Evolutionary conservation across 1,284 basidiomycete species (phyloP).

Genomic region (Coniferiporia weirii): DNA sequence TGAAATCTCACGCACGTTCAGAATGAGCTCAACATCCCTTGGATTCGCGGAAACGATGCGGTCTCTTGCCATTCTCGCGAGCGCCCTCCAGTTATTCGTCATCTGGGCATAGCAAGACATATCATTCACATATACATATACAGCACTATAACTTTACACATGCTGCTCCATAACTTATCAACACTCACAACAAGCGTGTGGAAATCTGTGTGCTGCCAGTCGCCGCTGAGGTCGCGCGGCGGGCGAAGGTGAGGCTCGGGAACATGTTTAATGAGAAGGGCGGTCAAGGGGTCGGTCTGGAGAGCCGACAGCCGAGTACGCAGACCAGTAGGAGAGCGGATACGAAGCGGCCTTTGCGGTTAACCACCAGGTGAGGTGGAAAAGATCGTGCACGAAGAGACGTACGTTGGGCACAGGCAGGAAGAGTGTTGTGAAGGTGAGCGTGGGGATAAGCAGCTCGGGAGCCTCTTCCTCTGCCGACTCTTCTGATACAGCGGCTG

Average conservation of each 20-base stretch:
- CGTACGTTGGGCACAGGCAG: constrained; percentile 78
- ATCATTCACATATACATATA: constrained; percentile 1
- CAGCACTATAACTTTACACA: constrained; percentile 13
- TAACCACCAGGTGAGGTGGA: constrained; percentile 54
- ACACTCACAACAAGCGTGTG: constrained; percentile 71
- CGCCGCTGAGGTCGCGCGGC: constrained; percentile 62
- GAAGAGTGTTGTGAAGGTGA: constrained; percentile 70
- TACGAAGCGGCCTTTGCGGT: constrained; percentile 29
- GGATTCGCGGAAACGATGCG: constrained; percentile 63
- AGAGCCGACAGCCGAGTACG: constrained; percentile 17
- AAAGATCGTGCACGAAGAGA: constrained; percentile 34
- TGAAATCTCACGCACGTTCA: constrained; percentile 49
- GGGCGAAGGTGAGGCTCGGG: constrained; percentile 68
- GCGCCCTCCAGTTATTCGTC: constrained; percentile 77
- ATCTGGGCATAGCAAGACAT: constrained; percentile 41
- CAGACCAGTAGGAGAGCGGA: constrained; percentile 13
- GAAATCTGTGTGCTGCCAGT: constrained; percentile 65
- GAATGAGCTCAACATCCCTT: constrained; percentile 55
- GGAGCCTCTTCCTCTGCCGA: constrained; percentile 40
- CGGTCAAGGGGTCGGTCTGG: constrained; percentile 77
- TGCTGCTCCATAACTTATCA: constrained; percentile 20
- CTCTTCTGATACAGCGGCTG: background rate
- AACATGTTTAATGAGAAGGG: constrained; percentile 75
- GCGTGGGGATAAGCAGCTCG: constrained; percentile 49
- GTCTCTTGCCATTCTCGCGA: constrained; percentile 75